A percentile compares a stretch with the other conserved stretches of the same genome.
Conservation (phyloP, 2,329 filamentous ascomycete genomes). For the Zarea fungicola region DNA sequence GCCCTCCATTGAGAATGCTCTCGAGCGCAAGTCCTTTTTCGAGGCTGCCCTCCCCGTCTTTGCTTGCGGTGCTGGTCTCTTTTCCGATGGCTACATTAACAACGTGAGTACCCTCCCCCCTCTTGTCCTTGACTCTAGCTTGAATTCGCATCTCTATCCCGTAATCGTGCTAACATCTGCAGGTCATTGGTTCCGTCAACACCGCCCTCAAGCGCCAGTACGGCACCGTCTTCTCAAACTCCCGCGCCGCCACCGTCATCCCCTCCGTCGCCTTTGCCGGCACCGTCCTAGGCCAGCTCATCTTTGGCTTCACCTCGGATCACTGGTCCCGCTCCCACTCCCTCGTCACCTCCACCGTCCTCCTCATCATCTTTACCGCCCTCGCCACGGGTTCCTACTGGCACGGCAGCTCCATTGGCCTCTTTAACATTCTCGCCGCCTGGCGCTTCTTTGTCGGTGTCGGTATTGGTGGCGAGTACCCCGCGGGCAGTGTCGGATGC, state of each 20-base stretch:
- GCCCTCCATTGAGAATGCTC: constrained; percentile 1
- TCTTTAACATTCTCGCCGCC: constrained; percentile 71
- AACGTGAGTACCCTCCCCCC: constrained; percentile 47
- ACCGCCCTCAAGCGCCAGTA: constrained; percentile 70
- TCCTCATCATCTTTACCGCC: constrained; percentile 80
- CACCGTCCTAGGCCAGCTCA: constrained; percentile 74
- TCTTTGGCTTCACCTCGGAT: constrained; percentile 78
- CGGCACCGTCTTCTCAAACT: constrained; percentile 60
- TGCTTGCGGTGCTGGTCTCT: constrained; percentile 83
- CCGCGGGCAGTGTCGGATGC: constrained; percentile 75
- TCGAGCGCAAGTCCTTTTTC: constrained; percentile 13
- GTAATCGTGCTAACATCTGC: background rate
- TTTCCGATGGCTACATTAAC: constrained; percentile 90
- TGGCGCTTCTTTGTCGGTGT: constrained; percentile 80
- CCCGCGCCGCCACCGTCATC: constrained; percentile 67
- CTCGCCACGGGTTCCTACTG: constrained; percentile 73
- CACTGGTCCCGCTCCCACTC: constrained; percentile 81
- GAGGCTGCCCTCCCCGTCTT: constrained; percentile 58
- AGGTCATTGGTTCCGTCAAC: constrained; percentile 84
- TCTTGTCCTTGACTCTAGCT: background rate
- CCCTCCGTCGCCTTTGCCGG: constrained; percentile 80
- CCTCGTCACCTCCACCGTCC: constrained; percentile 72
- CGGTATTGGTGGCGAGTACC: constrained; percentile 79
- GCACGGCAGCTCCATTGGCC: constrained; percentile 59
- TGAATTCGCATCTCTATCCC: background rate